Evolutionary conservation across 2,329 filamentous ascomycete species (phyloP).

Genomic region (Ceratocystis destructans): DNA sequence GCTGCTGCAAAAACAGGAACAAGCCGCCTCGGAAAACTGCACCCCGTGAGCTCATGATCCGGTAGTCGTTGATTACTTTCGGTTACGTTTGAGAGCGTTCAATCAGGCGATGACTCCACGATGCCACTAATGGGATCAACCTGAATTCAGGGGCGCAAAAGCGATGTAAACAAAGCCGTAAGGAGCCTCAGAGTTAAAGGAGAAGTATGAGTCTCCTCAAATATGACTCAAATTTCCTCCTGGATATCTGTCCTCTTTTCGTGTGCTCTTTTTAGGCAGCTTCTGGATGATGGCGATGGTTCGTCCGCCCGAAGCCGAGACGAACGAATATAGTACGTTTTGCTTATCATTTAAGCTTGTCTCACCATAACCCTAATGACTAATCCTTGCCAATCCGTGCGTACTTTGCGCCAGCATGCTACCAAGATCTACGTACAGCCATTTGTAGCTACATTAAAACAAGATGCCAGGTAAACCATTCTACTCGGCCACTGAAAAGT

Average conservation of each 20-base stretch:
- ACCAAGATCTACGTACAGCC: no score
- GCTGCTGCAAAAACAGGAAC: constrained; percentile 75
- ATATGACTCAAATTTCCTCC: no score
- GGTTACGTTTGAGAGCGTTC: no score
- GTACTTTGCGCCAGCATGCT: no score
- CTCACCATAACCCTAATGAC: background rate
- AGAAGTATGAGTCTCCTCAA: background rate
- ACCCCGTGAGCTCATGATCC: constrained; percentile 9
- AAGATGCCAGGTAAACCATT: no score
- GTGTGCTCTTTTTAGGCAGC: background rate
- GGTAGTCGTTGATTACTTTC: background rate
- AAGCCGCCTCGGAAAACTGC: constrained; percentile 55
- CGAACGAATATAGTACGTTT: background rate
- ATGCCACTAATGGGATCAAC: background rate
- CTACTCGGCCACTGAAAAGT: no score
- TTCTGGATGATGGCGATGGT: background rate
- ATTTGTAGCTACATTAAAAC: no score
- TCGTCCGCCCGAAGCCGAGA: background rate
- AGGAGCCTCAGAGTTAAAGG: background rate
- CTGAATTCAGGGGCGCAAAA: background rate
- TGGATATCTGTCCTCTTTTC: no score
- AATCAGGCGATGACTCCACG: no score
- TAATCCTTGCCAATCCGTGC: background rate
- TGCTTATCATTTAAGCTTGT: background rate
- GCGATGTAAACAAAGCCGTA: background rate